A percentile compares a stretch with the other conserved stretches of the same genome.
Conservation (phyloP, 2,329 filamentous ascomycete genomes). For the Botrytis fabae region DNA sequence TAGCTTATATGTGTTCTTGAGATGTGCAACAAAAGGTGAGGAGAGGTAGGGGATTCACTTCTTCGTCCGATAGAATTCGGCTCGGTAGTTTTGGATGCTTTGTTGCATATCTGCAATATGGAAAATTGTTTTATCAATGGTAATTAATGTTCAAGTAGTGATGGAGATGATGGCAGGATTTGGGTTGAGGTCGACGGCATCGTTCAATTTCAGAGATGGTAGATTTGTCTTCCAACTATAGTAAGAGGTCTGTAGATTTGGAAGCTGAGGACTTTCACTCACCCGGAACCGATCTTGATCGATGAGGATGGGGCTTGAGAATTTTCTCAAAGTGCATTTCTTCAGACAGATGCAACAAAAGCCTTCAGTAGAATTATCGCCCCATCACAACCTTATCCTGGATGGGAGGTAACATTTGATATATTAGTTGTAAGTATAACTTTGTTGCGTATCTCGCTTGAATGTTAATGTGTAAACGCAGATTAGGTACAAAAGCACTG, state of each 20-base stretch:
- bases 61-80: background rate
- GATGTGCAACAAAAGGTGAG: background rate
- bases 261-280: background rate
- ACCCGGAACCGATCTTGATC: background rate
- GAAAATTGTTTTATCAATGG: background rate
- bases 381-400: background rate
- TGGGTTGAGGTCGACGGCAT: too few relatives aligned
- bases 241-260: background rate
- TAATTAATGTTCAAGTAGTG: background rate
- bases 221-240: background rate
- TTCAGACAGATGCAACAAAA: background rate
- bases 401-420: background rate
- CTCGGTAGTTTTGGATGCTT: background rate
- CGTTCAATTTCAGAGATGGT: too few relatives aligned
- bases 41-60: background rate
- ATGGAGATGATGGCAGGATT: too few relatives aligned
- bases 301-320: background rate
- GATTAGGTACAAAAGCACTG: background rate
- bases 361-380: background rate
- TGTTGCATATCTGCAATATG: background rate
- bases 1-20: background rate
- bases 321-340: accelerated
- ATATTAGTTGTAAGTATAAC: too few relatives aligned
- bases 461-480: background rate
- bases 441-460: background rate